phyloP scores from a whole-genome alignment of 202 grass and related monocot genomes.

The Digitaria exilis region DNA sequence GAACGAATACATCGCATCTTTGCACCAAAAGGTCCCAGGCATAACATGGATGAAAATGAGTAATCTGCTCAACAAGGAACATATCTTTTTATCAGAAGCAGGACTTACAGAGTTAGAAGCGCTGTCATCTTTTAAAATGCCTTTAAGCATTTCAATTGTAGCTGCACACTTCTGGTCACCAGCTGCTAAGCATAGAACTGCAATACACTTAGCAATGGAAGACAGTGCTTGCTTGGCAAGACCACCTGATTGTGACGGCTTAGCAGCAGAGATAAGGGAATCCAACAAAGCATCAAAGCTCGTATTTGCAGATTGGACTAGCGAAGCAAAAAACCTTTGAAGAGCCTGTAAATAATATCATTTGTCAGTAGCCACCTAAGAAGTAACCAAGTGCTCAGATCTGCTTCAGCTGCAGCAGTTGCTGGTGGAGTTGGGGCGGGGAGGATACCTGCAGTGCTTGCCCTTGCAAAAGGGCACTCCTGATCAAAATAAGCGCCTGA shows the following conservation, averaged over 20 bases:
- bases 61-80: slow-evolving; percentile 12
- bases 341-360: slow-evolving; percentile 65
- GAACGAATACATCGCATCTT: neutral
- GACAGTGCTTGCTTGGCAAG: slow-evolving; percentile 93
- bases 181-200: slow-evolving; percentile 95
- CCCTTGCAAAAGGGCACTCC: slow-evolving; percentile 96
- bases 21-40: neutral
- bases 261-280: slow-evolving; percentile 91
- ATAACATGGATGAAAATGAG: slow-evolving; percentile 26
- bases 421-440: no score
- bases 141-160: slow-evolving; percentile 98
- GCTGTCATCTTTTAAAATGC: slow-evolving; percentile 89
- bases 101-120: slow-evolving; percentile 68
- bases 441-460: slow-evolving; percentile 84
- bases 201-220: slow-evolving; percentile 98
- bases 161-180: slow-evolving; percentile 94
- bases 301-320: slow-evolving; percentile 91
- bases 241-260: slow-evolving; percentile 83
- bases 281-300: slow-evolving; percentile 89
- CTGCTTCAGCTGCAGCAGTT: neutral
- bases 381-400: slow-evolving; percentile 17
- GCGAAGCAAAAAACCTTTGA: slow-evolving; percentile 89
- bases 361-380: slow-evolving; percentile 32
- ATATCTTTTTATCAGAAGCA: slow-evolving; percentile 26
- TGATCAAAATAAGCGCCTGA: slow-evolving; percentile 94